Evolutionary conservation across 2,329 filamentous ascomycete genomes (phyloP).

Genomic region (Fusarium buxicola): DNA sequence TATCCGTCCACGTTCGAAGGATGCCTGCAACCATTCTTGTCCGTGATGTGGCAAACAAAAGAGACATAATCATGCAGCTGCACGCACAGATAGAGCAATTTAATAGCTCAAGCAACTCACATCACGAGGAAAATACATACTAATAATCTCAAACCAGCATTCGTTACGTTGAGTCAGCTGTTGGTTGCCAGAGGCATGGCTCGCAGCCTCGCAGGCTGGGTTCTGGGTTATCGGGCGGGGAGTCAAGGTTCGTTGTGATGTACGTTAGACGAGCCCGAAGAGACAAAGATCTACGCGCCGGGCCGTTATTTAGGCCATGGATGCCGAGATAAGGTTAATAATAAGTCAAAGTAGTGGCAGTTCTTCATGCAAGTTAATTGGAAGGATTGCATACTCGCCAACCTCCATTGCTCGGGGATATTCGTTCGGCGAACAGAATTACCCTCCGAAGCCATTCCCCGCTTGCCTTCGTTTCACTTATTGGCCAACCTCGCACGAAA

Average conservation of each 20-base stretch:
- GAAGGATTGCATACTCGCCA: background rate
- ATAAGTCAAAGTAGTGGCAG: background rate
- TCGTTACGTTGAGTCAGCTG: background rate
- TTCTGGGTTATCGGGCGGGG: slow-evolving; percentile 1
- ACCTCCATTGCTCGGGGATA: too few species aligned
- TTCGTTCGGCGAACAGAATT: slow-evolving; percentile 31
- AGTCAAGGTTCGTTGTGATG: background rate
- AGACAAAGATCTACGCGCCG: slow-evolving; percentile 22
- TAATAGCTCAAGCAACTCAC: background rate
- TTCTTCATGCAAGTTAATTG: background rate
- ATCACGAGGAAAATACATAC: background rate
- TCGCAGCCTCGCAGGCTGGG: slow-evolving; percentile 1
- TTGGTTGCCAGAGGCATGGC: slow-evolving; percentile 4
- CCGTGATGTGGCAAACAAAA: background rate
- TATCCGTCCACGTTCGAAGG: background rate
- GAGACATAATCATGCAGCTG: background rate
- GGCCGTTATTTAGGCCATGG: slow-evolving; percentile 30
- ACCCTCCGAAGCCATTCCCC: slow-evolving; percentile 27
- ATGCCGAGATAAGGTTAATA: slow-evolving; percentile 16
- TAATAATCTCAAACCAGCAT: background rate
- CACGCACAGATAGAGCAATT: background rate
- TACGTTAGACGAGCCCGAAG: slow-evolving; percentile 9
- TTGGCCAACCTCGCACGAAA: background rate
- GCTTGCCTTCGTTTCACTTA: slow-evolving; percentile 7
- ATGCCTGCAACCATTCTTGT: background rate